Evolutionary conservation across 129 eudicot genomes (phyloP), one percentile per base, ranked within the genome.

Genomic region (Centaurea solstitialis): DNA sequence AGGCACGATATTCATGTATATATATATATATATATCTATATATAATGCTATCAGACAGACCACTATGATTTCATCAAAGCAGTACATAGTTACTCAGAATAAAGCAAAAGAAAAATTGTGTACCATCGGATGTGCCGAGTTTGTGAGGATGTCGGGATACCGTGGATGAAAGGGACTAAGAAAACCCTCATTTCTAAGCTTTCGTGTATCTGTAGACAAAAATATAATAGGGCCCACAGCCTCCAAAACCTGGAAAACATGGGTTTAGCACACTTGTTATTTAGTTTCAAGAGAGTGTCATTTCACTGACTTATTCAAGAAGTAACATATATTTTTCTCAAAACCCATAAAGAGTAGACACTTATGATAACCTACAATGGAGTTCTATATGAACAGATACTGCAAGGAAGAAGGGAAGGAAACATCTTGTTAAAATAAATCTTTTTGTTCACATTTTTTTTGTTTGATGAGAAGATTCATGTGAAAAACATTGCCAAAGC

Each of bases 81-180:
- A 57, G 62, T 73, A 75, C 18, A 73, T 24, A 30, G 45, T 41
- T 24, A 71, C 64, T 37, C 75, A 71, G 41, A 26, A 40, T 76
- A 11, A 75, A 38, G 78, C 22, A 53, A 41, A 41, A 73, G 41
- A 68, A 53, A 57, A 24, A 22, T 39, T 41, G 50, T 45, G 78
- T 88, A 93, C 99, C 99, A 96, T 89, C 30, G 99, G 99, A 85
- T 96, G 99, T 39, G 99, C 99, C 3, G 99, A 96, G 82, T 96
- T 96, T 68, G 99, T 96, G 43, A 96, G 99, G 78, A 96, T 96
- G 76, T 96, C 98, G 1, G 99, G 99, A 81, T 89, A 96, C 83
- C 99, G 92, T 70, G 99, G 99, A 88, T 96, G 99, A 86, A 93
- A 96, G 26, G 99, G 99, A 83, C 99, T 96, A 78, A 96, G 85